Conservation (phyloP, 1,284 basidiomycete genomes). For the Ceratobasidium sp. region DNA sequence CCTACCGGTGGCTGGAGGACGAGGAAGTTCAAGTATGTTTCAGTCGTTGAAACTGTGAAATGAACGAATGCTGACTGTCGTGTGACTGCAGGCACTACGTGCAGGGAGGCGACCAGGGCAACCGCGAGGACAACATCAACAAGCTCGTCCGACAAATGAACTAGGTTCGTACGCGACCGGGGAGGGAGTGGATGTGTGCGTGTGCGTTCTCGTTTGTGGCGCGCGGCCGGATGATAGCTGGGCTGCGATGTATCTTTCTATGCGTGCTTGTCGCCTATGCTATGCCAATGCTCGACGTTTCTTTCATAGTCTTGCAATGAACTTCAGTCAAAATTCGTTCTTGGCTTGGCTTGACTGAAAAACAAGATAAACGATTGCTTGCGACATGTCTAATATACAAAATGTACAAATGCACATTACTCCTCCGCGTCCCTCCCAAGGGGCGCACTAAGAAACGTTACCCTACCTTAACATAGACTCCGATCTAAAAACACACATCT, state of each 20-base stretch:
- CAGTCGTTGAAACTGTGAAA: slow-evolving; percentile 47
- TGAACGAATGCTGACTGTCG: slow-evolving; percentile 5
- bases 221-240: slow-evolving; percentile 26
- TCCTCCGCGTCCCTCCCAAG: not conserved
- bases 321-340: slow-evolving; percentile 27
- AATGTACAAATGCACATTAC: not conserved
- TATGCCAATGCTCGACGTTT: slow-evolving; percentile 39
- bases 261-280: slow-evolving; percentile 36
- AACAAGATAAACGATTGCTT: slow-evolving; percentile 13
- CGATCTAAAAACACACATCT: slow-evolving; percentile 4
- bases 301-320: slow-evolving; percentile 32
- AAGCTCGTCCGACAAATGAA: slow-evolving; percentile 98
- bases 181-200: slow-evolving; percentile 8
- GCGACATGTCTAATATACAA: slow-evolving; percentile 31
- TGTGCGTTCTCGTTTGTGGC: no score
- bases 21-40: slow-evolving; percentile 84
- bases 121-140: slow-evolving; percentile 97
- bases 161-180: slow-evolving; percentile 55
- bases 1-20: slow-evolving; percentile 97
- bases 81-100: slow-evolving; percentile 70
- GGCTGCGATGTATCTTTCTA: slow-evolving; percentile 39
- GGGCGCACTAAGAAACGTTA: not conserved
- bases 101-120: slow-evolving; percentile 95
- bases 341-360: not conserved
- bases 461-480: not conserved